A percentile compares a stretch with the other conserved stretches of the same genome.
These are phyloP conservation scores for Olyra latifolia DNA, from an alignment of 176 grass and related monocot genomes.

Conservation along the genomic window DNA sequence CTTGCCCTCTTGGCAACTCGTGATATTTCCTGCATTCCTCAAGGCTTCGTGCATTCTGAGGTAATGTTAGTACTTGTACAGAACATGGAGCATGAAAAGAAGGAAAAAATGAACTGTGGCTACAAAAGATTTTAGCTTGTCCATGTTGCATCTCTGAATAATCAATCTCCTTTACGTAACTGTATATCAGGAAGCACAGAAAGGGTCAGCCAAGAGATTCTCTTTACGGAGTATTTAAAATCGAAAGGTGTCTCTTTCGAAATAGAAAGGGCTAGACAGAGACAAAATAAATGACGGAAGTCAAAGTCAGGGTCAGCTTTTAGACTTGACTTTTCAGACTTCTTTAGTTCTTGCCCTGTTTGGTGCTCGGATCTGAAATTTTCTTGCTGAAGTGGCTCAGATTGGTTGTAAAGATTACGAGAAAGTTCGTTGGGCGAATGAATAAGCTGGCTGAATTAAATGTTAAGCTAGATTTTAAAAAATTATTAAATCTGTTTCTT, in stretches of 20 bases:
- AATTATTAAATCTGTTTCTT: no score
- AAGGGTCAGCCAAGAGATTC: background rate
- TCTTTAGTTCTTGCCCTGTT: background rate
- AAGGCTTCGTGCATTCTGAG: background rate
- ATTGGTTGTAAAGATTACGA: no score
- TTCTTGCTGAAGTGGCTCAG: background rate
- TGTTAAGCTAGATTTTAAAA: no score
- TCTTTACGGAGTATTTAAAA: background rate
- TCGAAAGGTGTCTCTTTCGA: background rate
- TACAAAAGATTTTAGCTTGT: background rate
- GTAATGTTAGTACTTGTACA: background rate
- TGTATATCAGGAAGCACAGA: background rate
- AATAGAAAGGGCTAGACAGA: background rate
- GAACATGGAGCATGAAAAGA: background rate
- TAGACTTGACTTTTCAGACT: constrained; percentile 1
- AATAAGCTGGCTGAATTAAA: no score
- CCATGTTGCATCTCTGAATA: background rate
- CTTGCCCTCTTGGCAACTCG: background rate
- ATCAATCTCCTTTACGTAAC: background rate
- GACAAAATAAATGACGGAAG: background rate
- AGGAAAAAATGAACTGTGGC: background rate
- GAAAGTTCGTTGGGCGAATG: no score
- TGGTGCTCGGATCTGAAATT: background rate
- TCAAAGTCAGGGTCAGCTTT: constrained; percentile 22
- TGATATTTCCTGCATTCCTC: background rate